Conservation (phyloP, 2,329 filamentous ascomycete species). For the Botrytis fragariae region DNA sequence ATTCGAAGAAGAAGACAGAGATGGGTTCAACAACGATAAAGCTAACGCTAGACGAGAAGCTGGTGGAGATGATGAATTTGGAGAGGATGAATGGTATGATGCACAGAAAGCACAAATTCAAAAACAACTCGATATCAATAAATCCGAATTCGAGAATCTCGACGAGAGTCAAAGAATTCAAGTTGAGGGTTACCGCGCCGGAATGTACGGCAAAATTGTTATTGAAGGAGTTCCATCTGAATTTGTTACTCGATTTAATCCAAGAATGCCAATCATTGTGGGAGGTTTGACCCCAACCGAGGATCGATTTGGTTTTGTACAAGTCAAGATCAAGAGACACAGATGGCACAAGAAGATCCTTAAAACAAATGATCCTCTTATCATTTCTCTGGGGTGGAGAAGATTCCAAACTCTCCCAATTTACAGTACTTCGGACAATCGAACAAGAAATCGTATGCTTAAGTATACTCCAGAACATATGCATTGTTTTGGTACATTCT, state of each 20-base stretch:
- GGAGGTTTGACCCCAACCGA: conserved; percentile 92
- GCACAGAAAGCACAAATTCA: conserved; percentile 91
- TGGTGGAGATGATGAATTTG: conserved; percentile 71
- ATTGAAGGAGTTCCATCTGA: conserved; percentile 87
- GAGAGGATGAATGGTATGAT: conserved; percentile 99
- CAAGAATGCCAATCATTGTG: conserved; percentile 79
- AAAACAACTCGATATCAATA: conserved; percentile 96
- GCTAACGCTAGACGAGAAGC: conserved; percentile 70
- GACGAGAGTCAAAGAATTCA: conserved; percentile 79
- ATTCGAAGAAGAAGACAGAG: conserved; percentile 97
- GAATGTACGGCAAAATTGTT: conserved; percentile 89
- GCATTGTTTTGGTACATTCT: conserved; percentile 97
- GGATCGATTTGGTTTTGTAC: conserved; percentile 91
- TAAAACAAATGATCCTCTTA: conserved; percentile 95
- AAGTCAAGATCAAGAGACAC: conserved; percentile 94
- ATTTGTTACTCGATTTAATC: conserved; percentile 79
- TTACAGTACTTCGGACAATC: conserved; percentile 92
- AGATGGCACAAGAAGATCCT: conserved; percentile 99
- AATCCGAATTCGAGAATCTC: conserved; percentile 82
- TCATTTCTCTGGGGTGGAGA: conserved; percentile 95
- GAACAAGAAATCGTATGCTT: conserved; percentile 93
- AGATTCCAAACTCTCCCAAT: conserved; percentile 90
- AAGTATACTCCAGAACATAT: conserved; percentile 99
- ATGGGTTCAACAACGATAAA: conserved; percentile 91
- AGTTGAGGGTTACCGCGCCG: conserved; percentile 87